phyloP scores from a whole-genome alignment of 2,329 filamentous ascomycete species.

The Xylariaceae sp. region DNA sequence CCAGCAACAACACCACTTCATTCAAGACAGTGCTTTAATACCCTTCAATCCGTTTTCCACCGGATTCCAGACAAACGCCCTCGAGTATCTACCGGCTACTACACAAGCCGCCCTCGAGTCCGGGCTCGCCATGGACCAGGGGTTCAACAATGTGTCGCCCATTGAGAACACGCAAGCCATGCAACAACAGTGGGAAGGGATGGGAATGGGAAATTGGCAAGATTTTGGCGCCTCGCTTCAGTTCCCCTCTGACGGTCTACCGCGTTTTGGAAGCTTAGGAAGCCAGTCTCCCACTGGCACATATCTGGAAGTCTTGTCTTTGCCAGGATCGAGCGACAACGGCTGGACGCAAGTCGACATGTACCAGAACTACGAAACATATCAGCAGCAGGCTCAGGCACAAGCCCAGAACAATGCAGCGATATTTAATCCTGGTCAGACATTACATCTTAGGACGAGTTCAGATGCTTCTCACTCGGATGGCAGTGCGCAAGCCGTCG shows the following conservation, averaged over 20 bases:
- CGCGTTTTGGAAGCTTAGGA: conserved; percentile 39
- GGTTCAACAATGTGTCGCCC: conserved; percentile 55
- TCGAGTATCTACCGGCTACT: conserved; percentile 59
- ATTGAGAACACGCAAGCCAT: conserved; percentile 54
- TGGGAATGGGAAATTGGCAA: conserved; percentile 70
- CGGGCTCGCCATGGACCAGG: conserved; percentile 56
- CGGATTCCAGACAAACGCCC: conserved; percentile 49
- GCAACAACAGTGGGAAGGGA: conserved; percentile 50
- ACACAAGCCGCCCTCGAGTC: conserved; percentile 61
- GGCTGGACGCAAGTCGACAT: conserved; percentile 82
- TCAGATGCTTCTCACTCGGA: conserved; percentile 82
- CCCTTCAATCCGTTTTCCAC: conserved; percentile 49
- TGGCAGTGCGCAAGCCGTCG: conserved; percentile 54
- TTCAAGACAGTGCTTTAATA: conserved; percentile 53
- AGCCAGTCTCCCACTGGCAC: conserved; percentile 72
- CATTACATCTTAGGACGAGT: conserved; percentile 79
- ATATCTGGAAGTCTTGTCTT: conserved; percentile 80
- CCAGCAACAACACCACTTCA: conserved; percentile 47
- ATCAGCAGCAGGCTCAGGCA: conserved; percentile 42
- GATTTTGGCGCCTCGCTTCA: conserved; percentile 68
- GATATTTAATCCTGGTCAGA: conserved; percentile 90
- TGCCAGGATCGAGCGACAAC: conserved; percentile 79
- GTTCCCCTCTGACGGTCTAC: conserved; percentile 37
- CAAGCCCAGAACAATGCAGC: conserved; percentile 53
- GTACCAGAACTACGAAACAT: conserved; percentile 67